These are phyloP conservation scores for Colletotrichum somersetense DNA, from an alignment of 2,329 filamentous ascomycete species.

Conservation along the genomic window DNA sequence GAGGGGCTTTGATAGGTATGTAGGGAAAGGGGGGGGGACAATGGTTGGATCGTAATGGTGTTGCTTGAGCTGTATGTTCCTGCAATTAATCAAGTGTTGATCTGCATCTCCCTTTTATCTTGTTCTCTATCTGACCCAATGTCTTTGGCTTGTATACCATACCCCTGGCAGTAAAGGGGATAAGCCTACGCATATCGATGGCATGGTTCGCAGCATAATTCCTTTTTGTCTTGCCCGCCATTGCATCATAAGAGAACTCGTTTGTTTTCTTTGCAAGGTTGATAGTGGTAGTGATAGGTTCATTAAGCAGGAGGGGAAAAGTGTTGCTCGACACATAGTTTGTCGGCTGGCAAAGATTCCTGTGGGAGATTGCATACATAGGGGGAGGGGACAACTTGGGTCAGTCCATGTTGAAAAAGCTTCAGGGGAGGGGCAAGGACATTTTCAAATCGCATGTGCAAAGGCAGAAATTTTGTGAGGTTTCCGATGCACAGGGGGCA, in stretches of 20 bases:
- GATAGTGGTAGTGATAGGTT: neutral
- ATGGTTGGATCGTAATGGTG: conserved; percentile 7
- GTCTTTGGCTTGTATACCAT: conserved; percentile 13
- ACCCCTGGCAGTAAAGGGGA: neutral
- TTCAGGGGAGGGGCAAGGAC: neutral
- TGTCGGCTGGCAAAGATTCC: neutral
- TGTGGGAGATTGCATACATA: neutral
- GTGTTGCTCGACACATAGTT: neutral
- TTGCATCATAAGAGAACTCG: neutral
- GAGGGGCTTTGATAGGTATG: conserved; percentile 51
- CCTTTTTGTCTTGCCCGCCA: neutral
- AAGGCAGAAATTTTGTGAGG: too few species aligned
- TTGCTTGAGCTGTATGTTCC: neutral
- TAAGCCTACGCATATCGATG: neutral
- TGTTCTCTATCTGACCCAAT: neutral
- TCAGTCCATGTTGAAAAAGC: neutral
- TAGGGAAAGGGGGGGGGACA: neutral
- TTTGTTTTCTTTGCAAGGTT: conserved; percentile 9
- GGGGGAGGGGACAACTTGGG: neutral
- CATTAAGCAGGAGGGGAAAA: neutral
- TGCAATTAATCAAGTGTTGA: conserved; percentile 3
- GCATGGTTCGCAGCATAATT: neutral
- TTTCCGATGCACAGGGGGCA: neutral
- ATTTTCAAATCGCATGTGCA: neutral
- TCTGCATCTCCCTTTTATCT: neutral